phyloP scores from a whole-genome alignment of 257 asterid species.

The Pogostemon cablin region DNA sequence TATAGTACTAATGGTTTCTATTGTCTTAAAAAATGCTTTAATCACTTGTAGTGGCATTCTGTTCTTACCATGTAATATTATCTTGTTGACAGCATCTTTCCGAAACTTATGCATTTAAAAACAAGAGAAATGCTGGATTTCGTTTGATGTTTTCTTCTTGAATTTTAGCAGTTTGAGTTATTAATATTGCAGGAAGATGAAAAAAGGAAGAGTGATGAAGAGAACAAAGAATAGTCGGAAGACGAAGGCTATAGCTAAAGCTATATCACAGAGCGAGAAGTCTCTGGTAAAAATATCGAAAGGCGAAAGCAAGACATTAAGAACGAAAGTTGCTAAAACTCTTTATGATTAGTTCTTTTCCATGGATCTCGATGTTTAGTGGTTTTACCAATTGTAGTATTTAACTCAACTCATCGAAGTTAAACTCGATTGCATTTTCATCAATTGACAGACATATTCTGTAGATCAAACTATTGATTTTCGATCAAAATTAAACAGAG shows the following conservation, averaged over 20 bases:
- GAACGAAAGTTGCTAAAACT: conserved; percentile 59
- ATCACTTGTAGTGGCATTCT: not conserved
- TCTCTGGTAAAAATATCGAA: conserved; percentile 45
- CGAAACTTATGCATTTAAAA: too few species aligned
- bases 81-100: not conserved
- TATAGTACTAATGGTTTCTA: not conserved
- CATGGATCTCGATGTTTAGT: not conserved
- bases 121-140: not conserved
- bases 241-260: conserved; percentile 66
- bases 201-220: conserved; percentile 65
- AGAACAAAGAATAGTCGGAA: conserved; percentile 61
- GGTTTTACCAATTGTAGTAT: not conserved
- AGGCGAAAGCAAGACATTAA: conserved; percentile 53
- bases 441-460: not conserved
- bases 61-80: not conserved
- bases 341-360: conserved; percentile 50
- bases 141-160: conserved; percentile 15
- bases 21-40: not conserved
- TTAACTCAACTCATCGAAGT: not conserved
- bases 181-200: conserved; percentile 48
- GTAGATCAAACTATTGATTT: too few species aligned
- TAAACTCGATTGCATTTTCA: not conserved
- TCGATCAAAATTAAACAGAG: too few species aligned
- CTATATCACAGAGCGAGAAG: conserved; percentile 55
- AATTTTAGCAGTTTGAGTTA: conserved; percentile 9